Evolutionary conservation across 495 filamentous ascomycete genomes (phyloP).

Genomic region (Talaromyces liani): DNA sequence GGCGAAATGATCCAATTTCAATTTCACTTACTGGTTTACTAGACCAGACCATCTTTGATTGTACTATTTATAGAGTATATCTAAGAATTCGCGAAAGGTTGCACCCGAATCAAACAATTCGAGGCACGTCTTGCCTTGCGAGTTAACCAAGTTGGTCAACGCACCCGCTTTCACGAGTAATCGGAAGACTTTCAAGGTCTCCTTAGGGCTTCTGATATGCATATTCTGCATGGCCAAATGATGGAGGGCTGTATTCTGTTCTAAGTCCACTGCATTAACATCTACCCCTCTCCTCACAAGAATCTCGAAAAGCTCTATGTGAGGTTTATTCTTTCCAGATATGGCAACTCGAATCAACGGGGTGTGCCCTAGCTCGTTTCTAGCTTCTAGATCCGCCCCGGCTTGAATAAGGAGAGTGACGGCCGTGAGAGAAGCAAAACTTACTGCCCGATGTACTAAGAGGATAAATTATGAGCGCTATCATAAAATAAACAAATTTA

Average conservation of each 20-base stretch:
- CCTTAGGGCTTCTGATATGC: neutral
- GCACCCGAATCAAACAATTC: slow-evolving; percentile 5
- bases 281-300: slow-evolving; percentile 4
- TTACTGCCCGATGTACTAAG: slow-evolving; percentile 5
- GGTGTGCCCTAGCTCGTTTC: slow-evolving; percentile 1
- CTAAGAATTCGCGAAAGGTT: no score
- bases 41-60: no score
- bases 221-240: slow-evolving; percentile 4
- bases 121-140: slow-evolving; percentile 6
- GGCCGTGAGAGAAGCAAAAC: neutral
- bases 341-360: neutral
- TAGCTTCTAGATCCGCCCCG: slow-evolving; percentile 3
- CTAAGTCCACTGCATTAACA: slow-evolving; percentile 5
- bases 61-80: no score
- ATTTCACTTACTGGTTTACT: no score
- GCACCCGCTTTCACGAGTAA: slow-evolving; percentile 6
- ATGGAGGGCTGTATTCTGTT: slow-evolving; percentile 7
- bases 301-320: neutral
- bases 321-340: slow-evolving; percentile 3
- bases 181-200: neutral
- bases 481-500: slow-evolving; percentile 4
- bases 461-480: neutral
- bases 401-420: slow-evolving; percentile 5
- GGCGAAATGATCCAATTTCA: no score
- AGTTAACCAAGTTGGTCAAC: slow-evolving; percentile 8